Percentiles rank a stretch among this genome's conserved stretches.
These are phyloP conservation scores for Leccinum obscurum DNA, from an alignment of 768 basidiomycete genomes.

Conservation along the genomic window DNA sequence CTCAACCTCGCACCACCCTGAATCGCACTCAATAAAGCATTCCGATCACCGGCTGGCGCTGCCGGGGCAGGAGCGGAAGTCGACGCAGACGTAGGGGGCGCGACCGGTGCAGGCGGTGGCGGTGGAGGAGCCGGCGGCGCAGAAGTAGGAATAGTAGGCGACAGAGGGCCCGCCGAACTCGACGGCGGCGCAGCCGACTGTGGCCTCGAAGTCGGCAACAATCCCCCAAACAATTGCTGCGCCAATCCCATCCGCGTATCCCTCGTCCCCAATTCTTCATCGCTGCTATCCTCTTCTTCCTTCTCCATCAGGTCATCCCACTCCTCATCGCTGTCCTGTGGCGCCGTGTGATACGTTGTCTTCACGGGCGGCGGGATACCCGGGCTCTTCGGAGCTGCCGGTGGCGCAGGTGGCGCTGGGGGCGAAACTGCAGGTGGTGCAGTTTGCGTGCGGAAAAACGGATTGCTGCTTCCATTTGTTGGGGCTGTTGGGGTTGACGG, in stretches of 20 bases:
- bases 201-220: conserved; percentile 58
- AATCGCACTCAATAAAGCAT: conserved; percentile 77
- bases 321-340: conserved; percentile 64
- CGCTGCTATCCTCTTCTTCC: conserved; percentile 67
- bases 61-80: conserved; percentile 40
- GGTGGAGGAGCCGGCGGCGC: conserved; percentile 39
- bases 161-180: conserved; percentile 23
- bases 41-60: conserved; percentile 51
- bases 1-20: conserved; percentile 70
- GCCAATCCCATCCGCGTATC: conserved; percentile 71
- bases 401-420: conserved; percentile 4
- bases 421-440: conserved; percentile 38
- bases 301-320: conserved; percentile 86
- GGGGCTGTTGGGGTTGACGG: conserved; percentile 26
- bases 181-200: conserved; percentile 48
- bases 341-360: conserved; percentile 61
- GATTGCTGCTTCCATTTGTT: conserved; percentile 61
- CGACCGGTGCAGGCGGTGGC: conserved; percentile 26
- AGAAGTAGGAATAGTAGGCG: conserved; percentile 37
- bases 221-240: conserved; percentile 71
- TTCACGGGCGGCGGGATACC: conserved; percentile 49
- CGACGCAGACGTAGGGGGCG: conserved; percentile 29
- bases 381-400: conserved; percentile 33
- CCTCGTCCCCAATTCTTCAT: conserved; percentile 75
- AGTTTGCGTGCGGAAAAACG: conserved; percentile 64